phyloP scores from a whole-genome alignment of 2,329 filamentous ascomycete genomes.

The Xylaria sp. region DNA sequence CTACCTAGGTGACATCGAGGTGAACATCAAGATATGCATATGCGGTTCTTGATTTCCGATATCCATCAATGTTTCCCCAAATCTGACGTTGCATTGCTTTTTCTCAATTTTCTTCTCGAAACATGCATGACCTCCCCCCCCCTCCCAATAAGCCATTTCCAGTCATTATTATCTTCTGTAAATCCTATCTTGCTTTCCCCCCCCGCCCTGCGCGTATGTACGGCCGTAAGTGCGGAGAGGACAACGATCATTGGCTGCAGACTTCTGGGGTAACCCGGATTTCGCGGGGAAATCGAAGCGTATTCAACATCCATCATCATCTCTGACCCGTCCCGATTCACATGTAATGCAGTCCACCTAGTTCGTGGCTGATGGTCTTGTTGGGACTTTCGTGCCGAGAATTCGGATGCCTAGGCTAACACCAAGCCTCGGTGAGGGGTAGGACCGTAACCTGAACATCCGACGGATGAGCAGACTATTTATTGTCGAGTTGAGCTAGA shows the following conservation, averaged over 20 bases:
- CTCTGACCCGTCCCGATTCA: background rate
- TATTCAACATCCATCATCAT: background rate
- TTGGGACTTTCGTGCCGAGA: background rate
- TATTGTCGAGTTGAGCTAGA: background rate
- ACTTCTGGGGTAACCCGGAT: background rate
- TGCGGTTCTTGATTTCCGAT: too few relatives aligned
- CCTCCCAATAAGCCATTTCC: background rate
- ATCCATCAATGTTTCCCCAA: too few relatives aligned
- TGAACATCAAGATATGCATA: too few relatives aligned
- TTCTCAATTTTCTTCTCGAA: too few relatives aligned
- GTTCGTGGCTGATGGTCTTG: too few relatives aligned
- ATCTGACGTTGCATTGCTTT: too few relatives aligned
- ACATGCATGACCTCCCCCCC: too few relatives aligned
- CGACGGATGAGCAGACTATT: background rate
- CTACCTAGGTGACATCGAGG: too few relatives aligned
- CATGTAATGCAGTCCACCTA: too few relatives aligned
- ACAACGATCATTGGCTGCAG: background rate
- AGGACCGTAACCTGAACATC: background rate
- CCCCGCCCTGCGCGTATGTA: background rate
- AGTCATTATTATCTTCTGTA: background rate
- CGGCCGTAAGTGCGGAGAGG: constrained; percentile 14
- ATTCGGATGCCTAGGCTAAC: background rate
- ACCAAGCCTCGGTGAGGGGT: constrained; percentile 23
- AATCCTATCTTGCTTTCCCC: background rate
- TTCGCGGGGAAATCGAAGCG: constrained; percentile 13